phyloP scores from a whole-genome alignment of 1,139 yeast genomes.

The Saccharomyces hybrid region DNA sequence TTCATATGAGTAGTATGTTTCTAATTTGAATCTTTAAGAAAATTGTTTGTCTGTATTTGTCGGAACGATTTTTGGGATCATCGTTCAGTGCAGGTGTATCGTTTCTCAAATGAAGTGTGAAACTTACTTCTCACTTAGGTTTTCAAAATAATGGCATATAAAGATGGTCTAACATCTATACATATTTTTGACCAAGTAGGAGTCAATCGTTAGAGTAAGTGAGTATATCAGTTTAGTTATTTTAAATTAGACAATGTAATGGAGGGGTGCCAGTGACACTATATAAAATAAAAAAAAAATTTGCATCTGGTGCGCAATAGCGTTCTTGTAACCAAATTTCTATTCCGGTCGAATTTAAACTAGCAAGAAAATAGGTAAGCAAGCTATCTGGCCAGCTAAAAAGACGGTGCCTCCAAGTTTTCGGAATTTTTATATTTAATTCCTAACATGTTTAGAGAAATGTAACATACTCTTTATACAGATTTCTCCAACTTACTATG shows the following conservation, averaged over 20 bases:
- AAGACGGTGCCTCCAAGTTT: no score
- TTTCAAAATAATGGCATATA: not conserved
- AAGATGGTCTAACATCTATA: not conserved
- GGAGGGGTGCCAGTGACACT: not conserved
- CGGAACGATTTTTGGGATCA: not conserved
- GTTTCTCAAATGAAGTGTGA: not conserved
- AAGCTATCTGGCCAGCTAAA: no score
- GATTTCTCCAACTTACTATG: conserved; percentile 14
- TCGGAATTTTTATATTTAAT: conserved; percentile 2
- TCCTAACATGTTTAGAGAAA: no score
- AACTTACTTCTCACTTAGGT: not conserved
- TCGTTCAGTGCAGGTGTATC: not conserved
- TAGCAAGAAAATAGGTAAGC: no score
- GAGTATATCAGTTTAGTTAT: not conserved
- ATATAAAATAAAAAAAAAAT: not conserved
- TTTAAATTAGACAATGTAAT: not conserved
- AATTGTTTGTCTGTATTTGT: not conserved
- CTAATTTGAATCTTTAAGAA: not conserved
- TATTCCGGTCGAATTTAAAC: no score
- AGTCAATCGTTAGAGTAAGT: not conserved
- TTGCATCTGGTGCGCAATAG: not conserved
- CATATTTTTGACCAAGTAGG: not conserved
- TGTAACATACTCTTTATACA: no score
- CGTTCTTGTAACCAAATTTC: no score
- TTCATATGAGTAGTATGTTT: not conserved